These are phyloP conservation scores for Eragrostis nindensis DNA, from an alignment of 176 grass and related monocot genomes.

Conservation along the genomic window DNA sequence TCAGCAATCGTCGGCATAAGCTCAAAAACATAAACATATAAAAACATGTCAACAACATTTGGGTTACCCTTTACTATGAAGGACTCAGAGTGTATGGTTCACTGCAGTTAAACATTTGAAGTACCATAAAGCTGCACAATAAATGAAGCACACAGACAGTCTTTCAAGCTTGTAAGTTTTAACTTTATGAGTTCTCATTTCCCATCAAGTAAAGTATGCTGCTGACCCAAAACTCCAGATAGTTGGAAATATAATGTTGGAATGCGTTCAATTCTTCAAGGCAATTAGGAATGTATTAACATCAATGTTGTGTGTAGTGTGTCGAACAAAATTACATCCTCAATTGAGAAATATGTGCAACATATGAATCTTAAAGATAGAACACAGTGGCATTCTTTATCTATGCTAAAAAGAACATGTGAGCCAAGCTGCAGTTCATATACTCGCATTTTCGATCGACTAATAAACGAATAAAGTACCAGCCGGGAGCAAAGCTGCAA, in stretches of 20 bases:
- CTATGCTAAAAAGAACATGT: background rate
- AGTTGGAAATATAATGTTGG: background rate
- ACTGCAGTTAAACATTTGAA: background rate
- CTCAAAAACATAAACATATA: background rate
- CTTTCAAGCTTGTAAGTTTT: background rate
- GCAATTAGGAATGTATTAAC: background rate
- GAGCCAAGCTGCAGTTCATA: background rate
- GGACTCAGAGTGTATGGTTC: background rate
- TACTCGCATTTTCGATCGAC: background rate
- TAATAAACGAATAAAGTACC: background rate
- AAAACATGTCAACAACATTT: background rate
- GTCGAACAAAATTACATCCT: background rate
- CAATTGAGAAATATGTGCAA: background rate
- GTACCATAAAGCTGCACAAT: background rate
- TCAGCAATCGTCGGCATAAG: background rate
- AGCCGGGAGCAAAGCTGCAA: background rate
- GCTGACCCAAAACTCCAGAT: background rate
- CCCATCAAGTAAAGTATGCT: background rate
- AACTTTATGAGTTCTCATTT: background rate
- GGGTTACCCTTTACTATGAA: background rate
- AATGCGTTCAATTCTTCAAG: background rate
- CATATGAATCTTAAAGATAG: background rate
- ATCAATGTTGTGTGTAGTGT: background rate
- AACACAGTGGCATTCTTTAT: background rate
- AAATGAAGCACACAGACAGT: background rate